A percentile compares a stretch with the other conserved stretches of the same genome.
phyloP scores from a whole-genome alignment of 2,329 filamentous ascomycete genomes.

The Phialemoniopsis sp. region DNA sequence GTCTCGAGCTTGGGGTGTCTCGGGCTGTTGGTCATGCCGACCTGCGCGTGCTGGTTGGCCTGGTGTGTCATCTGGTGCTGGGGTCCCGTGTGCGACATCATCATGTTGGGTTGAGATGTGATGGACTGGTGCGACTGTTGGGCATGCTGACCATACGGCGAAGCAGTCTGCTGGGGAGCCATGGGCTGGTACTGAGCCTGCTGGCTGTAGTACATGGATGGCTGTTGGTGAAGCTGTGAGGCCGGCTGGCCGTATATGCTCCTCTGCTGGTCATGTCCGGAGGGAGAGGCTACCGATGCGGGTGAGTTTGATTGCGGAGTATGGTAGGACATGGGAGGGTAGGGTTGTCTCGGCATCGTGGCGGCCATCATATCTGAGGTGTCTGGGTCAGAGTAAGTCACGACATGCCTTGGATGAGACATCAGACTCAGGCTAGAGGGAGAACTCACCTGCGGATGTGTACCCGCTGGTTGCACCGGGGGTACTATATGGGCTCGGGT shows the following conservation, averaged over 20 bases:
- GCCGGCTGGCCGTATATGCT: conserved; percentile 78
- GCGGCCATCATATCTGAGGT: conserved; percentile 66
- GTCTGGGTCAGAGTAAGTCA: conserved; percentile 28
- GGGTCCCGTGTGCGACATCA: conserved; percentile 56
- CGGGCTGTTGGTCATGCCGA: conserved; percentile 57
- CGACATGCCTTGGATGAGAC: too few species aligned
- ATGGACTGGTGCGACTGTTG: conserved; percentile 53
- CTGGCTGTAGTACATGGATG: conserved; percentile 69
- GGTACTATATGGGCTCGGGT: conserved; percentile 79
- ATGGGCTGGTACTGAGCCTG: conserved; percentile 64
- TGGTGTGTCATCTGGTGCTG: conserved; percentile 56
- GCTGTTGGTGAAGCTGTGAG: conserved; percentile 71
- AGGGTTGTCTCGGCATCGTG: conserved; percentile 69
- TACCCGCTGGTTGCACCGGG: conserved; percentile 80
- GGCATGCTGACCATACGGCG: conserved; percentile 57
- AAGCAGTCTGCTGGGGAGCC: conserved; percentile 55
- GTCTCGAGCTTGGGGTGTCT: conserved; percentile 59
- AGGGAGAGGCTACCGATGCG: conserved; percentile 85
- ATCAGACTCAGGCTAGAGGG: neutral
- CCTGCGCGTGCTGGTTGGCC: conserved; percentile 51
- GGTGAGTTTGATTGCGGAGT: conserved; percentile 94
- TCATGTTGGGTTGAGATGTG: conserved; percentile 61
- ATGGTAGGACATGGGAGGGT: conserved; percentile 87
- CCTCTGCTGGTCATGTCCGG: conserved; percentile 84
- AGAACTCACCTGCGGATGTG: conserved; percentile 73